Conservation (phyloP, 495 filamentous ascomycete genomes). For the Trichoderma gamsii region DNA sequence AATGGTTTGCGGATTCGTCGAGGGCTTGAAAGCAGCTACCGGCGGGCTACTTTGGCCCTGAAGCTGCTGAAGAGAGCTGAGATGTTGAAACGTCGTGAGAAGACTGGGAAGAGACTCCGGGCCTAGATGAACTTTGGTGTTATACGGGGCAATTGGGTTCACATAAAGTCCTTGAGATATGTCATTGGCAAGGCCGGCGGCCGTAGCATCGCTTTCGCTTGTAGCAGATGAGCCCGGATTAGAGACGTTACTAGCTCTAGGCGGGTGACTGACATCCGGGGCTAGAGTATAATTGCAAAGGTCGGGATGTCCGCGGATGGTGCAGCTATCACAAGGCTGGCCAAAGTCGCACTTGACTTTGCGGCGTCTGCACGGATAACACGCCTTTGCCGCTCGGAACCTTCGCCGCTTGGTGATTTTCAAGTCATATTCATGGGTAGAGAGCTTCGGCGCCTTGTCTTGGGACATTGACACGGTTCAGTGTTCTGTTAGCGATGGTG, state of each 20-base stretch:
- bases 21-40: not conserved
- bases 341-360: not conserved
- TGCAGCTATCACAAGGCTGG: not conserved
- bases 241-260: not conserved
- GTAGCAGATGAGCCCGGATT: not conserved
- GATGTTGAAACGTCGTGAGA: not conserved
- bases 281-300: conserved; percentile 1
- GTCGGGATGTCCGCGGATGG: not conserved
- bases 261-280: not conserved
- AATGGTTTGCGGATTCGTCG: not conserved
- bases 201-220: not conserved
- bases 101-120: not conserved
- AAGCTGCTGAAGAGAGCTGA: not conserved
- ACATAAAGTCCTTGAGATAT: not conserved
- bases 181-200: not conserved
- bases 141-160: not conserved
- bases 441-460: not conserved
- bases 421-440: not conserved
- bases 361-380: not conserved
- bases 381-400: not conserved
- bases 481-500: not conserved
- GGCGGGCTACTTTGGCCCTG: not conserved
- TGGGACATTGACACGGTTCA: not conserved
- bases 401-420: not conserved
- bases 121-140: not conserved